Evolutionary conservation across 2,329 filamentous ascomycete genomes (phyloP).

Genomic region (Paramyrothecium sp.): DNA sequence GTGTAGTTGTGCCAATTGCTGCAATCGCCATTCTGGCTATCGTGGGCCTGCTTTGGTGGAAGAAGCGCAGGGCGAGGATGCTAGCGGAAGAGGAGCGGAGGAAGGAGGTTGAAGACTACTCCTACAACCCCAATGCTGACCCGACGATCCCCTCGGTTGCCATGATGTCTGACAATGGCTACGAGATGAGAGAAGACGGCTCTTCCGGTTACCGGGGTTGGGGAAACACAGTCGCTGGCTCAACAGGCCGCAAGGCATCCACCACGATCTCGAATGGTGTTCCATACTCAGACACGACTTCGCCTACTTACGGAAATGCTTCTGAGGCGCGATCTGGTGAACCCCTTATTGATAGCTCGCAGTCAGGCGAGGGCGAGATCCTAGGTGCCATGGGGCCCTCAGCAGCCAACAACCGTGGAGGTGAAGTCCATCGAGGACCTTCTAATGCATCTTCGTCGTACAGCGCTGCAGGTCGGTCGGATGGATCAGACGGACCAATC

Average conservation of each 20-base stretch:
- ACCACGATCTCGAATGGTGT: conserved; percentile 82
- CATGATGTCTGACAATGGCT: conserved; percentile 48
- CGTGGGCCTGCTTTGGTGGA: conserved; percentile 80
- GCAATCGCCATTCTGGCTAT: conserved; percentile 80
- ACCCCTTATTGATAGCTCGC: conserved; percentile 49
- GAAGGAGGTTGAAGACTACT: conserved; percentile 97
- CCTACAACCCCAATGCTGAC: conserved; percentile 96
- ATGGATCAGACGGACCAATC: conserved; percentile 54
- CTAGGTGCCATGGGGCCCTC: conserved; percentile 79
- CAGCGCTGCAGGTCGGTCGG: conserved; percentile 76
- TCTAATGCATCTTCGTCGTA: conserved; percentile 97
- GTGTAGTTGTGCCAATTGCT: conserved; percentile 89
- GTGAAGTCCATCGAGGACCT: conserved; percentile 79
- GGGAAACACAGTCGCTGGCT: conserved; percentile 74
- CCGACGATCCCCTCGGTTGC: conserved; percentile 65
- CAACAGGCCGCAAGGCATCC: conserved; percentile 78
- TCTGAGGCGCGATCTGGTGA: conserved; percentile 73
- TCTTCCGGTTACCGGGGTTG: conserved; percentile 87
- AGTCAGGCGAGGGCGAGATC: conserved; percentile 73
- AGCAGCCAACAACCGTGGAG: conserved; percentile 60
- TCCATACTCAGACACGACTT: conserved; percentile 72
- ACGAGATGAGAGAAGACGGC: conserved; percentile 77
- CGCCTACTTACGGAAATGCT: conserved; percentile 62
- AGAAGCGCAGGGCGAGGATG: conserved; percentile 82
- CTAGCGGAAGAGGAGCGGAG: conserved; percentile 82